These are phyloP conservation scores for Xerocomellus amylosporus DNA, from an alignment of 768 basidiomycete species.

Conservation along the genomic window DNA sequence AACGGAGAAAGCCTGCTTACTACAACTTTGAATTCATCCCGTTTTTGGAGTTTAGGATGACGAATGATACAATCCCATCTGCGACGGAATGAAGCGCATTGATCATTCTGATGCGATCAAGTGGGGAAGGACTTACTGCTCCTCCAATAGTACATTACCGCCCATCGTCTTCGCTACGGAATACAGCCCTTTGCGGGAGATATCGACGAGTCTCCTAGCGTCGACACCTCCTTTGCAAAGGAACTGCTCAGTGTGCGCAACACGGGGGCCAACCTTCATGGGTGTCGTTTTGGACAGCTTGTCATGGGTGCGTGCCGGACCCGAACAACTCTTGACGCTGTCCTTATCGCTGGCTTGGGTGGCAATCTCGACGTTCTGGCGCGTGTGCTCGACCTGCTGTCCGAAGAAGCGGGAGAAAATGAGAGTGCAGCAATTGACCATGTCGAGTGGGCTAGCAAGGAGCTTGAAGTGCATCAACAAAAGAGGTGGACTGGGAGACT, in stretches of 20 bases:
- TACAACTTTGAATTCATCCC: constrained; percentile 34
- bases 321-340: constrained; percentile 34
- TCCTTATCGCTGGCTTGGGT: constrained; percentile 22
- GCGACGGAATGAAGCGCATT: constrained; percentile 11
- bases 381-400: constrained; percentile 19
- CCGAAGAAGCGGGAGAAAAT: constrained; percentile 23
- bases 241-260: constrained; percentile 35
- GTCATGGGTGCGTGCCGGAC: constrained; percentile 31
- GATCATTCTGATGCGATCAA: constrained; percentile 17
- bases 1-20: constrained; percentile 19
- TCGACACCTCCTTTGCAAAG: constrained; percentile 38
- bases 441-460: constrained; percentile 20
- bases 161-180: constrained; percentile 34
- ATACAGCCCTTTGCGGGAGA: constrained; percentile 34
- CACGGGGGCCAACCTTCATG: constrained; percentile 32
- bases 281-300: constrained; percentile 23
- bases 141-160: constrained; percentile 38
- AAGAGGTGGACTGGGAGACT: constrained; percentile 10
- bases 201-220: constrained; percentile 31
- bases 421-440: constrained; percentile 26
- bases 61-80: constrained; percentile 39
- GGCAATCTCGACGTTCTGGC: constrained; percentile 20
- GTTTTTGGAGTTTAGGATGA: constrained; percentile 30
- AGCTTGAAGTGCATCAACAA: constrained; percentile 25
- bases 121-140: constrained; percentile 29